Evolutionary conservation across 2,329 filamentous ascomycete genomes (phyloP).

Genomic region (Parasarocladium wereldwijsianum): DNA sequence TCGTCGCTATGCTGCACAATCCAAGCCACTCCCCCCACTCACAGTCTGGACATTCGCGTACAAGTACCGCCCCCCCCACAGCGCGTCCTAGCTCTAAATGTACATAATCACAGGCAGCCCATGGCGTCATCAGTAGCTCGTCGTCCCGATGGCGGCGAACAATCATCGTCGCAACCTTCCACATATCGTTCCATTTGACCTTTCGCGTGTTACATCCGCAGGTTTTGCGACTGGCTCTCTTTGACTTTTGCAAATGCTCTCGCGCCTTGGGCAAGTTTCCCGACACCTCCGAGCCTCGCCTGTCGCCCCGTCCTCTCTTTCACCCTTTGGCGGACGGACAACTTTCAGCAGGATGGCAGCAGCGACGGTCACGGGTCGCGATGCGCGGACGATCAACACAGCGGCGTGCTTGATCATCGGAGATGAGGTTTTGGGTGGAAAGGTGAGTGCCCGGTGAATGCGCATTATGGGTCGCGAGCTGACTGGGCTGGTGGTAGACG

Average conservation of each 20-base stretch:
- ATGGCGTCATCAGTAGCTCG: too few species aligned
- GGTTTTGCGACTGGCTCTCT: background rate
- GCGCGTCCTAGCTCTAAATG: too few species aligned
- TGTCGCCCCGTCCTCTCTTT: conserved; percentile 17
- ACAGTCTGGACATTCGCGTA: too few species aligned
- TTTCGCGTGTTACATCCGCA: background rate
- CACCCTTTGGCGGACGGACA: conserved; percentile 10
- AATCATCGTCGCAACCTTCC: too few species aligned
- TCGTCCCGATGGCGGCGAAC: too few species aligned
- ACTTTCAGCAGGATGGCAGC: conserved; percentile 25
- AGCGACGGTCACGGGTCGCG: conserved; percentile 27
- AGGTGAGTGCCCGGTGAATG: conserved; percentile 41
- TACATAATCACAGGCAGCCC: too few species aligned
- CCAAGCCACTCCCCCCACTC: too few species aligned
- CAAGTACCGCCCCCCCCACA: too few species aligned
- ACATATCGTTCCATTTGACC: background rate
- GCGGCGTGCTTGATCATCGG: conserved; percentile 90
- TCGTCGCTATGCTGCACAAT: too few species aligned
- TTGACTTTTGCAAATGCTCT: conserved; percentile 46
- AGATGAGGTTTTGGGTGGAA: conserved; percentile 91
- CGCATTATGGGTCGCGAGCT: background rate
- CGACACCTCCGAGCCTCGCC: conserved; percentile 43
- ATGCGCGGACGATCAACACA: conserved; percentile 62
- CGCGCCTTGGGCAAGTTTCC: conserved; percentile 56
- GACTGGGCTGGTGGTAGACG: conserved; percentile 12